Conservation (phyloP, 768 basidiomycete species). For the Mrakia gelida region DNA sequence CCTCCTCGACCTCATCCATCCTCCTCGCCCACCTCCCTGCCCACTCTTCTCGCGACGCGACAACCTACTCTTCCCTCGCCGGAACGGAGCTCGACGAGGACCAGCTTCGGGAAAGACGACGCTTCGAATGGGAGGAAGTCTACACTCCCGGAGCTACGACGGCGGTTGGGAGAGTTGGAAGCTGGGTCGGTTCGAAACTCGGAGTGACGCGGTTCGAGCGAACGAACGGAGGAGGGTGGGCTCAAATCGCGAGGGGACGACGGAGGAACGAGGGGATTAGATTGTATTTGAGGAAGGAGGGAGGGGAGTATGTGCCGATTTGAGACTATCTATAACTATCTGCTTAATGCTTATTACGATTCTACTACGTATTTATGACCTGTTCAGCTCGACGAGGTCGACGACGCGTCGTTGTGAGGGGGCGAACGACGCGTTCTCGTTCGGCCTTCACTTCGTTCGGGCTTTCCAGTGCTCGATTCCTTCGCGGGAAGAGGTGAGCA, state of each 20-base stretch:
- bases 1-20: neutral
- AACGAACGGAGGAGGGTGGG: neutral
- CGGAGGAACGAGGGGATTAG: neutral
- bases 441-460: no score
- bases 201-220: neutral
- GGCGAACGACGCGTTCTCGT: no score
- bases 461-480: no score
- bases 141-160: neutral
- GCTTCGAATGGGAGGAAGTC: constrained; percentile 20
- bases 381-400: no score
- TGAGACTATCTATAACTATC: neutral
- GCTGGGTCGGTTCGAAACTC: neutral
- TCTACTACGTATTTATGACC: neutral
- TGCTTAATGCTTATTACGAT: neutral
- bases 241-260: no score
- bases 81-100: constrained; percentile 56
- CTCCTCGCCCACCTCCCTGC: constrained; percentile 22
- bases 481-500: no score
- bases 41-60: neutral
- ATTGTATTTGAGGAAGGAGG: constrained; percentile 12
- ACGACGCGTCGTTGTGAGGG: no score
- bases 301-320: neutral
- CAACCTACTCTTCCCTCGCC: constrained; percentile 48
- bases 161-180: neutral
- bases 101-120: constrained; percentile 55